These are phyloP conservation scores for Cyberlindnera xishuangbannaensis DNA, from an alignment of 805 yeast genomes.

Conservation along the genomic window DNA sequence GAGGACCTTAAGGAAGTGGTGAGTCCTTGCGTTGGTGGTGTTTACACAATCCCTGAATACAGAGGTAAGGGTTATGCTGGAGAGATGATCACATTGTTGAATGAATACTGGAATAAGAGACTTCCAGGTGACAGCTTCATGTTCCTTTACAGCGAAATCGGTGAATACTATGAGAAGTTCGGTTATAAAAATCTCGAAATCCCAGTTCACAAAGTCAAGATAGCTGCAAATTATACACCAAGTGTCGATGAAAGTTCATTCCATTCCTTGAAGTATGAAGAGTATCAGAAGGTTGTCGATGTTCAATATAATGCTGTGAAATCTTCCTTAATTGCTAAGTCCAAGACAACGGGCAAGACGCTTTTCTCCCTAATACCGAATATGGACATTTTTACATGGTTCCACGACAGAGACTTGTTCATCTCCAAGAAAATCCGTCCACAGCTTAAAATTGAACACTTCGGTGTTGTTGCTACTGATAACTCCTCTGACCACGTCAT, in stretches of 20 bases:
- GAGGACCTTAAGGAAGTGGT: conserved; percentile 26
- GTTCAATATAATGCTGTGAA: conserved; percentile 22
- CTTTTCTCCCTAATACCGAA: conserved; percentile 32
- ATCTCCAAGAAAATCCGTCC: conserved; percentile 27
- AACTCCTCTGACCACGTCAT: conserved; percentile 30
- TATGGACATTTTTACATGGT: conserved; percentile 36
- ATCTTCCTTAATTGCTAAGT: conserved; percentile 14
- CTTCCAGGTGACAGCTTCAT: conserved; percentile 30
- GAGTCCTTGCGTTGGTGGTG: conserved; percentile 51
- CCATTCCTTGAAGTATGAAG: conserved; percentile 26
- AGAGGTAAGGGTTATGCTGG: conserved; percentile 55
- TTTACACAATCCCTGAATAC: conserved; percentile 41
- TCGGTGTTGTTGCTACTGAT: conserved; percentile 26
- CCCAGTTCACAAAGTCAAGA: conserved; percentile 28
- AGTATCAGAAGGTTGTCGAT: conserved; percentile 27
- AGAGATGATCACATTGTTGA: conserved; percentile 36
- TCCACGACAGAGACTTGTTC: conserved; percentile 32
- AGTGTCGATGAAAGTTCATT: conserved; percentile 1
- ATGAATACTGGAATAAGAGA: conserved; percentile 29
- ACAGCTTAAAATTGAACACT: conserved; percentile 12
- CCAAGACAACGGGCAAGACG: conserved; percentile 18
- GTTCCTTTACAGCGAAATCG: conserved; percentile 68
- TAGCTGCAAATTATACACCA: conserved; percentile 14
- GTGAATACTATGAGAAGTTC: conserved; percentile 55
- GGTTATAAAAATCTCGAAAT: conserved; percentile 48